phyloP scores from a whole-genome alignment of 2,329 filamentous ascomycete genomes.

The Penicillium nordicum region DNA sequence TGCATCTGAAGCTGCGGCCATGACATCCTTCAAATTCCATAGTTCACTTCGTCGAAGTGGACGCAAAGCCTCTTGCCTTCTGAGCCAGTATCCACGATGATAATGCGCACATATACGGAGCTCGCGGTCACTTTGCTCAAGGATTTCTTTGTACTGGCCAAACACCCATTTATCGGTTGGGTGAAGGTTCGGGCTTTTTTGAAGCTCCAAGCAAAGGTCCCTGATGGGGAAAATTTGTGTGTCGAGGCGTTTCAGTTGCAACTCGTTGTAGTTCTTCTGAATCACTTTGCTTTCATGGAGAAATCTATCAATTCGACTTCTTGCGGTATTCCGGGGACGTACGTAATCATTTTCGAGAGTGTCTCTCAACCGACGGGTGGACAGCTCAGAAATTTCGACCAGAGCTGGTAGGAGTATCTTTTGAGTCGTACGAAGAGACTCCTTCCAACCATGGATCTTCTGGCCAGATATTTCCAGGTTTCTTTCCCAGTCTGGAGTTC shows the following conservation, averaged over 20 bases:
- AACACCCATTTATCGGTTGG: not conserved
- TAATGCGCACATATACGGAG: not conserved
- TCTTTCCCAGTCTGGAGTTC: not conserved
- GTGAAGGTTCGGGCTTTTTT: not conserved
- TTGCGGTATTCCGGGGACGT: slow-evolving; percentile 16
- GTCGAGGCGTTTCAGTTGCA: not conserved
- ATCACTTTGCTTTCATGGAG: slow-evolving; percentile 1
- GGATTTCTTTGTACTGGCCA: not conserved
- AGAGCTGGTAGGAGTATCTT: not conserved
- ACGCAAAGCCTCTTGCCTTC: not conserved
- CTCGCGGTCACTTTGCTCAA: not conserved
- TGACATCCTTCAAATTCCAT: not conserved
- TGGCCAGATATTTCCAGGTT: not conserved
- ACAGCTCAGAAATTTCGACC: not conserved
- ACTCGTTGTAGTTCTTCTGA: slow-evolving; percentile 2
- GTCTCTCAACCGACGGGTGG: not conserved
- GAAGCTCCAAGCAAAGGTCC: not conserved
- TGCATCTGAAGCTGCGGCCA: not conserved
- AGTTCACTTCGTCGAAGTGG: not conserved
- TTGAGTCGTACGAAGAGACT: not conserved
- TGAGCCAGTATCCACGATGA: not conserved
- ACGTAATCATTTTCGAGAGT: slow-evolving; percentile 14
- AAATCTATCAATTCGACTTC: slow-evolving; percentile 19
- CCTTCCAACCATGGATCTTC: not conserved
- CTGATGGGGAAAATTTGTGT: not conserved